Base-by-base conservation (phyloP, 1,284 basidiomycete species). In the Somion occarium region DNA sequence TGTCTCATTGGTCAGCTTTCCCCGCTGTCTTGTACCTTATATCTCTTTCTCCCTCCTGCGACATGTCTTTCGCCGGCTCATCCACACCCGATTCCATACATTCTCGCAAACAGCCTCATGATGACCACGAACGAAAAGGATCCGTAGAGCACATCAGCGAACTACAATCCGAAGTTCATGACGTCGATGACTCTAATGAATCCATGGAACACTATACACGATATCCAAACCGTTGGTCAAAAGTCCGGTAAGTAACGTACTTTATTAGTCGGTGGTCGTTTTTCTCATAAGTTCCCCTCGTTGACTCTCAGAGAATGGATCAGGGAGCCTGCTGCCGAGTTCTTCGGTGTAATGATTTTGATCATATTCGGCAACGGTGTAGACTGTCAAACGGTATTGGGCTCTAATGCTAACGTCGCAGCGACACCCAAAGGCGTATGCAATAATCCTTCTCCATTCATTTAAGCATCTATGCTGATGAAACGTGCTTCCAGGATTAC, bases 311-410 rank as follows among this genome's bases (percentile, higher is more conserved):
- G 74, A n/a, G 64, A 70, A 67, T 64, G 52, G 22, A 61, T 87
- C 42, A 73, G 81, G 52, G 84, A 88, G 64, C 78, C 83, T 18
- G 73, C 73, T 38, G 87, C 85, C 3, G 86, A 89, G 64, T 85
- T 87, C 59, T 63, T 87, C 43, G 85, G 83, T 37, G 79, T 81
- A 24, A 79, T 81, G 71, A 71, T 87, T 34, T 69, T 89, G 11
- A 72, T 86, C 50, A 75, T 87, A 48, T 81, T 88, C 52, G 87
- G 87, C 20, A 70, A 65, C 48, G 85, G 82, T 38, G 80, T 79
- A 25, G 72, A 81, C 54, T 85, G 82, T 56, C 86, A 88, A 64
- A 78, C 76, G 2, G 73, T 78, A 37, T 68, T 88, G 18, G 79
- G 82, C 5, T 62, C 67, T 15, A 75, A 74, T 50, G 44, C 76